Evolutionary conservation across 1,139 yeast species (phyloP).

Genomic region (Protomyces lactucae-debilis): DNA sequence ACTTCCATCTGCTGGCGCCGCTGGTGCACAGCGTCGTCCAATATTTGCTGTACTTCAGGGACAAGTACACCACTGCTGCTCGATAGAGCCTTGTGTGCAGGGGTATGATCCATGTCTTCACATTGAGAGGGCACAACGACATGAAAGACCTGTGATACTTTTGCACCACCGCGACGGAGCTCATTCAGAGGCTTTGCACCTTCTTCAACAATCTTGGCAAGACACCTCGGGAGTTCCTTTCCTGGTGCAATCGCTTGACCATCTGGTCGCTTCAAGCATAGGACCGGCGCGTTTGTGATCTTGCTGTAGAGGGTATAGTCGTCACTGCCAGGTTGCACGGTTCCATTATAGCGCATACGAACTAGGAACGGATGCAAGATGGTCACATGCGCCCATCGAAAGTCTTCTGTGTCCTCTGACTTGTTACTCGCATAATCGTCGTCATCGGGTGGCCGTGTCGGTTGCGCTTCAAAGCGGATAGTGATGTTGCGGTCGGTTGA

Average conservation of each 20-base stretch:
- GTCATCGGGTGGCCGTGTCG: background rate
- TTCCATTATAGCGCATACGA: background rate
- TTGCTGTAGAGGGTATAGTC: slow-evolving; percentile 3
- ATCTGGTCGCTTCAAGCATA: slow-evolving; percentile 3
- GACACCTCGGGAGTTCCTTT: background rate
- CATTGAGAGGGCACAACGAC: background rate
- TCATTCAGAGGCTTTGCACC: background rate
- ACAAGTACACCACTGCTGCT: background rate
- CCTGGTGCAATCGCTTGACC: background rate
- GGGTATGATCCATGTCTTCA: no score
- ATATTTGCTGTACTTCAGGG: slow-evolving; percentile 4
- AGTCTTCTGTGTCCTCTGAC: background rate
- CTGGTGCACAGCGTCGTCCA: background rate
- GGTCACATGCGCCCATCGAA: slow-evolving; percentile 1
- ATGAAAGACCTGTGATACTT: background rate
- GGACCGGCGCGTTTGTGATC: background rate
- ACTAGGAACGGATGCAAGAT: slow-evolving; percentile 14
- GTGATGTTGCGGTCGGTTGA: slow-evolving; percentile 13
- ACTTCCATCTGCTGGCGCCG: slow-evolving; percentile 7
- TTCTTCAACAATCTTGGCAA: background rate
- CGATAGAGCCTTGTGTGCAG: background rate
- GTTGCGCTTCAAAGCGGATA: background rate
- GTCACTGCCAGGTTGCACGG: background rate
- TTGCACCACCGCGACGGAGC: background rate
- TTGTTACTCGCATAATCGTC: background rate